Conservation (phyloP, 2,329 filamentous ascomycete species). For the Harringtonia aguacate region DNA sequence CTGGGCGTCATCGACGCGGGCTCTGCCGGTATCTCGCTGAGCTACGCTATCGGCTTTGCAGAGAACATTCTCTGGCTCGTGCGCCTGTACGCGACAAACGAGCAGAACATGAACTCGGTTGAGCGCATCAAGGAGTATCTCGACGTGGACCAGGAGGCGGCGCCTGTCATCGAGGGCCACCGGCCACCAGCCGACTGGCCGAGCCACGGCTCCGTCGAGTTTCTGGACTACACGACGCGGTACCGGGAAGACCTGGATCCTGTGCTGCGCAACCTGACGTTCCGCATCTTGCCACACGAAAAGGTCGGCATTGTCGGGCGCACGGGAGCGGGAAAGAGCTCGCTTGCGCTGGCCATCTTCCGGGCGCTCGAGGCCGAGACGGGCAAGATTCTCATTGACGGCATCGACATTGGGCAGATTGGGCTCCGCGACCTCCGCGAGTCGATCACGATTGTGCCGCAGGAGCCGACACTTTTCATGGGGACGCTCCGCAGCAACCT, state of each 20-base stretch:
- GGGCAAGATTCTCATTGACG: conserved; percentile 84
- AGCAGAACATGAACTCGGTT: conserved; percentile 99
- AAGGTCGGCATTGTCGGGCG: conserved; percentile 95
- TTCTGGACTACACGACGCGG: conserved; percentile 77
- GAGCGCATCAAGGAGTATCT: conserved; percentile 97
- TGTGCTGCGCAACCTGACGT: conserved; percentile 72
- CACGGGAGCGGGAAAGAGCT: conserved; percentile 94
- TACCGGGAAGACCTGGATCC: conserved; percentile 82
- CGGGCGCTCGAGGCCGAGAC: conserved; percentile 83
- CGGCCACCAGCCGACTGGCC: conserved; percentile 78
- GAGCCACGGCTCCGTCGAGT: conserved; percentile 73
- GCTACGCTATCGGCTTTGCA: conserved; percentile 92
- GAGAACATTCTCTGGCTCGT: conserved; percentile 97
- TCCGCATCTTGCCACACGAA: conserved; percentile 76
- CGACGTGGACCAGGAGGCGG: conserved; percentile 88
- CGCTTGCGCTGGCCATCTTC: conserved; percentile 85
- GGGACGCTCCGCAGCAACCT: conserved; percentile 88
- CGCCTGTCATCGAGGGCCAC: conserved; percentile 64
- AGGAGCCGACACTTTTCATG: conserved; percentile 90
- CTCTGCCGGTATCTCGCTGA: conserved; percentile 84
- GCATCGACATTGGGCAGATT: conserved; percentile 79
- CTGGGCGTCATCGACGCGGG: conserved; percentile 79
- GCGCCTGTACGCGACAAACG: conserved; percentile 83
- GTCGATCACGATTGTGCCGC: conserved; percentile 93
- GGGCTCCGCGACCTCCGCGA: conserved; percentile 89